Evolutionary conservation across 768 basidiomycete genomes (phyloP).

Genomic region (Hortiboletus campestris): DNA sequence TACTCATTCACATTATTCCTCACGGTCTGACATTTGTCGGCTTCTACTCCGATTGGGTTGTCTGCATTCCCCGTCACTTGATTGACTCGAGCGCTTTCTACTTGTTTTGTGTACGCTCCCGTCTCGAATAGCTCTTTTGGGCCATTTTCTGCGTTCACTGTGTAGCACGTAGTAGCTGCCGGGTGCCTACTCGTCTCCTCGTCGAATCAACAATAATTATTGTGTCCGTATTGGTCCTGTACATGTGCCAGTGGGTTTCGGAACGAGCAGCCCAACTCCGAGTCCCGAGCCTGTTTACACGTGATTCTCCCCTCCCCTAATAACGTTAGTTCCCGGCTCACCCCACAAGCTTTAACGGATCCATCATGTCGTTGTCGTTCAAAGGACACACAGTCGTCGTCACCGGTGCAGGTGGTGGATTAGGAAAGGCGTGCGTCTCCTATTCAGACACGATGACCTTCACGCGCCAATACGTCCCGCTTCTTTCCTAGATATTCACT

Average conservation of each 20-base stretch:
- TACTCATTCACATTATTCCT: constrained; percentile 31
- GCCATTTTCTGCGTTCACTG: constrained; percentile 32
- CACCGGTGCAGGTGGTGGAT: constrained; percentile 94
- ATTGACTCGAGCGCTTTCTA: constrained; percentile 28
- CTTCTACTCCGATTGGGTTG: constrained; percentile 27
- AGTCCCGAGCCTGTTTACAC: background rate
- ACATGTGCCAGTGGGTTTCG: too few species aligned
- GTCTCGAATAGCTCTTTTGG: constrained; percentile 23
- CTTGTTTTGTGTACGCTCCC: constrained; percentile 32
- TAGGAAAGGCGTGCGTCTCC: constrained; percentile 79
- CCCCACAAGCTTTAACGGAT: background rate
- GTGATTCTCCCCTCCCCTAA: constrained; percentile 9
- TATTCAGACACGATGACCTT: background rate
- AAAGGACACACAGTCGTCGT: constrained; percentile 89
- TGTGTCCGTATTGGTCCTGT: too few species aligned
- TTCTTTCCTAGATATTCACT: constrained; percentile 68
- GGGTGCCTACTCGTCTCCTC: constrained; percentile 30
- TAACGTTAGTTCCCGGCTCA: background rate
- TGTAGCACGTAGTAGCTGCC: constrained; percentile 34
- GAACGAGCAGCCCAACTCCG: too few species aligned
- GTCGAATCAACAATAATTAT: constrained; percentile 25
- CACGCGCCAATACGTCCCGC: background rate
- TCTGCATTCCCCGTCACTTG: constrained; percentile 11
- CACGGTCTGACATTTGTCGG: constrained; percentile 23
- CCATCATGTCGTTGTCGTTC: constrained; percentile 59